Evolutionary conservation across 306 rosid genomes (phyloP).

Genomic region (Calophaca sinica): DNA sequence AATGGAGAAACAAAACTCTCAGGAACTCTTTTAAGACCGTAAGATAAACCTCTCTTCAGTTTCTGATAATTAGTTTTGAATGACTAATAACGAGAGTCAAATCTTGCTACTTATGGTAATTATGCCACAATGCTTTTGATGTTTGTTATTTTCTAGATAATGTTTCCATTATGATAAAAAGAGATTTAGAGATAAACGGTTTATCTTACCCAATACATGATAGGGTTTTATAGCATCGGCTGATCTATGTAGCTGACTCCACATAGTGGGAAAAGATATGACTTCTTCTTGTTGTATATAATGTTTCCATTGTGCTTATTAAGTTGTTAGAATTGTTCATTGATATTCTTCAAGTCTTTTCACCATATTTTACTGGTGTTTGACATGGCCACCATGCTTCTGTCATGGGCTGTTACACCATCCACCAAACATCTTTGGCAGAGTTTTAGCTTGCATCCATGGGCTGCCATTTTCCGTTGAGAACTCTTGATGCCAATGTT

Average conservation of each 20-base stretch:
- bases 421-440: background rate
- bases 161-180: no score
- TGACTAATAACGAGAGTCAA: no score
- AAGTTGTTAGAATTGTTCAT: background rate
- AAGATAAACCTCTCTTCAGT: slow-evolving; percentile 50
- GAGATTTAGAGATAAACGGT: no score
- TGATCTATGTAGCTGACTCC: no score
- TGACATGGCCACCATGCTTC: background rate
- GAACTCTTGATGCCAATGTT: slow-evolving; percentile 10
- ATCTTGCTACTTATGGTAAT: no score
- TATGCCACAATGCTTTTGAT: no score
- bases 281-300: no score
- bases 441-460: background rate
- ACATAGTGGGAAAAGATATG: no score
- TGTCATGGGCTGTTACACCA: no score
- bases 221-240: no score
- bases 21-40: slow-evolving; percentile 92
- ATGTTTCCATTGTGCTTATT: background rate
- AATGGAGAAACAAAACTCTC: slow-evolving; percentile 91
- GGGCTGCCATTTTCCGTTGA: background rate
- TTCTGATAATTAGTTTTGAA: slow-evolving; percentile 21
- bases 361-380: background rate
- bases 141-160: no score
- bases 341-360: background rate
- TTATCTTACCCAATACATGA: no score